Evolutionary conservation across 1,284 basidiomycete species (phyloP).

Genomic region (Cryptococcus sp.): DNA sequence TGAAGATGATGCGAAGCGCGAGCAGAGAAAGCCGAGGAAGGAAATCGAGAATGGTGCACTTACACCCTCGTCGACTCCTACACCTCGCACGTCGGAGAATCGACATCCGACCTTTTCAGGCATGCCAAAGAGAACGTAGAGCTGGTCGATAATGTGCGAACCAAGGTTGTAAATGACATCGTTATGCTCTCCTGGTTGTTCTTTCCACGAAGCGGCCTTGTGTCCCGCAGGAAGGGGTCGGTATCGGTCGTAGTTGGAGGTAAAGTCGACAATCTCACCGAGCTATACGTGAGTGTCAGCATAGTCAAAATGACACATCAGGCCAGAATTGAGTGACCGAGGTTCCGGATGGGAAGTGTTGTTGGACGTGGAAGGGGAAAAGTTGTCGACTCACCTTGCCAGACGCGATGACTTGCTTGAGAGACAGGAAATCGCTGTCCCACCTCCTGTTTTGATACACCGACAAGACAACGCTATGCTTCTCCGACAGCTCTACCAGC

Average conservation of each 20-base stretch:
- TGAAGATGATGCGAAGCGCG: too few species aligned
- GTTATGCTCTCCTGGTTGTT: constrained; percentile 43
- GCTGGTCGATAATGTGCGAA: constrained; percentile 63
- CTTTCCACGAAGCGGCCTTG: constrained; percentile 55
- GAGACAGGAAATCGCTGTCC: constrained; percentile 63
- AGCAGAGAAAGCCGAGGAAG: neutral
- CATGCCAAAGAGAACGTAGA: constrained; percentile 67
- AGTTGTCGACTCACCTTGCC: constrained; percentile 56
- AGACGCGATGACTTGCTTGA: constrained; percentile 58
- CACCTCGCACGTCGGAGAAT: constrained; percentile 31
- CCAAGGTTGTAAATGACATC: constrained; percentile 50
- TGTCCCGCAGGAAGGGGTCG: constrained; percentile 51
- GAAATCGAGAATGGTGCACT: too few species aligned
- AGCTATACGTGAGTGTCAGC: constrained; percentile 15
- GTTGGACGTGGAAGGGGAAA: neutral
- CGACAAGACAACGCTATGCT: constrained; percentile 61
- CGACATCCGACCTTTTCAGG: constrained; percentile 56
- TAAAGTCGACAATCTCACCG: constrained; percentile 31
- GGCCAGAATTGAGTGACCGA: too few species aligned
- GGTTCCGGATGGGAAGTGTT: neutral
- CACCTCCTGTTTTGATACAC: constrained; percentile 63
- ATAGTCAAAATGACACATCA: too few species aligned
- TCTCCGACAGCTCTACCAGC: constrained; percentile 60
- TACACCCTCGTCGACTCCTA: constrained; percentile 42
- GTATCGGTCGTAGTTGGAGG: constrained; percentile 64